Evolutionary conservation across 164 flowering plant species (phyloP), one percentile per base, ranked within the genome.

Genomic region (Santalum album): DNA sequence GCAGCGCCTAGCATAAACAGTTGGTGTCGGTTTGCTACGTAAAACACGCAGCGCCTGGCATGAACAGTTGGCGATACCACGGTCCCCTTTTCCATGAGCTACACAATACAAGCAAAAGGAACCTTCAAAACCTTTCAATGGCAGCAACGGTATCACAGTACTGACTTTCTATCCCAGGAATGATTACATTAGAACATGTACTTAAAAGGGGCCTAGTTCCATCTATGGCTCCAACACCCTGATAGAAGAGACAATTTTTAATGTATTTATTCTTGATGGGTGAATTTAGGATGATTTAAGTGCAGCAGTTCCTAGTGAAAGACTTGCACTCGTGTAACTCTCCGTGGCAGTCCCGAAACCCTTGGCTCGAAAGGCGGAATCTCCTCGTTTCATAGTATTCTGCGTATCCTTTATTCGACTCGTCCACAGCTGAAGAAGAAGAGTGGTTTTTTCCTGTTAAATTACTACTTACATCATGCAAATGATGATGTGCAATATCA

Each of bases 341-440:
- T 66, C 71, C 19, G 72, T 72, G 20, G 86, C 79, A 21, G 76
- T 67, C 6, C 50, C 45, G 55, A 76, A 74, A 62, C 78, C 79
- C 55, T 76, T 81, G 7, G 69, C 69, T 52, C 75, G 69, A 49
- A 81, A 81, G 12, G 86, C 83, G 53, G 63, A 17, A 54, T 81
- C 86, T 26, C 81, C 86, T 19, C 51, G 79, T 62, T 78, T 76
- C 62, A 71, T 81, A 17, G 67, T 62, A 53, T 76, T 78, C 34
- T 78, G 59, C 10, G 79, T 69, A 51, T 81, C 86, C 44, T 78
- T 77, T 60, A 76, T 70, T 56, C 76, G 83, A 64, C 67, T 75
- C 1, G 80, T 77, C 86, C 83, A 78, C 77, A 73, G 67, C 63
- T 80, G 86, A 61, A 78, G 78, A 17, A 81, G 76, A 48, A 78